Conservation (phyloP, 768 basidiomycete species). For the Boletellus emodensis region DNA sequence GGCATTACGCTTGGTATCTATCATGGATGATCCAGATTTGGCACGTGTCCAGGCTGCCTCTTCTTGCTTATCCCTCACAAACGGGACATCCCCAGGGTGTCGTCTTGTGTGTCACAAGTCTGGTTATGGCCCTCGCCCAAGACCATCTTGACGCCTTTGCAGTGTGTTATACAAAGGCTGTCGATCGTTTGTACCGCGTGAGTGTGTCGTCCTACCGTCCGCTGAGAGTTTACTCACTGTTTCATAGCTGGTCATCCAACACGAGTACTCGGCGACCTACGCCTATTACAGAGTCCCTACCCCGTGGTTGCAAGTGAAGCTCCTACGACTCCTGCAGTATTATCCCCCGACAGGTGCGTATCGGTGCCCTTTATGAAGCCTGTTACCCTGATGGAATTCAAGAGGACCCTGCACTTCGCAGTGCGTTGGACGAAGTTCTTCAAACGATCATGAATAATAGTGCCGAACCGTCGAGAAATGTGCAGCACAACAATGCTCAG, state of each 20-base stretch:
- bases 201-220: slow-evolving; percentile 14
- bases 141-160: slow-evolving; percentile 87
- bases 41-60: slow-evolving; percentile 37
- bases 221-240: slow-evolving; percentile 7
- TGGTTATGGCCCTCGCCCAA: slow-evolving; percentile 93
- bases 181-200: slow-evolving; percentile 82
- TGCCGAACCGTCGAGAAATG: slow-evolving; percentile 87
- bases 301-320: slow-evolving; percentile 96
- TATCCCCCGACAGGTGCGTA: slow-evolving; percentile 87
- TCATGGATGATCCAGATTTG: slow-evolving; percentile 93
- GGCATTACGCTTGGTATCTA: slow-evolving; percentile 90
- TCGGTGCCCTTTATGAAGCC: background rate
- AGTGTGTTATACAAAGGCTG: slow-evolving; percentile 93
- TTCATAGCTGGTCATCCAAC: slow-evolving; percentile 79
- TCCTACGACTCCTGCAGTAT: slow-evolving; percentile 89
- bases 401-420: slow-evolving; percentile 83
- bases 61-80: background rate
- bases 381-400: slow-evolving; percentile 1
- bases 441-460: slow-evolving; percentile 89
- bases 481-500: slow-evolving; percentile 98
- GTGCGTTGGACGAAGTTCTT: slow-evolving; percentile 75
- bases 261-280: slow-evolving; percentile 85
- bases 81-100: slow-evolving; percentile 62
- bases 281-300: slow-evolving; percentile 97
- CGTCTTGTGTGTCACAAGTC: slow-evolving; percentile 86